A percentile compares a stretch with the other conserved stretches of the same genome.
Evolutionary conservation across 1,284 basidiomycete species (phyloP).

Genomic region (Marasmius oreades): DNA sequence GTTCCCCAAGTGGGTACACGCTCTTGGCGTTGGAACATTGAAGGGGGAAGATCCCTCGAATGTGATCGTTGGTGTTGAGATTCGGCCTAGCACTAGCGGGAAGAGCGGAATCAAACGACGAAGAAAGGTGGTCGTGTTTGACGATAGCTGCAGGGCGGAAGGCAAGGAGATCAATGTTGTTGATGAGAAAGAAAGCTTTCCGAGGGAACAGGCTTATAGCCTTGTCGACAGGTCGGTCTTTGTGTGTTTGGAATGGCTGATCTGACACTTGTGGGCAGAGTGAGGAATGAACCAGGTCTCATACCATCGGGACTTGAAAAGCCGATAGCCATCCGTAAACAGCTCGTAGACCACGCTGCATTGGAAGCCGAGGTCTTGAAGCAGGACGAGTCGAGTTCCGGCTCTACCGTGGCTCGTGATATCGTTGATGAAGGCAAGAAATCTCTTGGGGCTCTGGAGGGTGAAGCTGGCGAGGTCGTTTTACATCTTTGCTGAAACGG

Average conservation of each 20-base stretch:
- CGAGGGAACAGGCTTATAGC: background rate
- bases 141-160: constrained; percentile 25
- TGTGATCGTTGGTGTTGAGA: constrained; percentile 20
- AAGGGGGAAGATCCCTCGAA: constrained; percentile 47
- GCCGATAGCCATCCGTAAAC: constrained; percentile 62
- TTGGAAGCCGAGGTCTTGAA: constrained; percentile 3
- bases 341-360: constrained; percentile 45
- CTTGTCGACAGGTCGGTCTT: constrained; percentile 9
- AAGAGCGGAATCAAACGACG: constrained; percentile 12
- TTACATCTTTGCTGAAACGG: too few relatives aligned
- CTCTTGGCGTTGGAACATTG: constrained; percentile 66
- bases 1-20: constrained; percentile 66
- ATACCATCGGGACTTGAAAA: constrained; percentile 58
- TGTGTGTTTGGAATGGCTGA: background rate
- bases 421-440: constrained; percentile 15
- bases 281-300: constrained; percentile 45
- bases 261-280: constrained; percentile 21
- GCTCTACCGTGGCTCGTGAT: constrained; percentile 17
- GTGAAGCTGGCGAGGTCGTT: too few relatives aligned
- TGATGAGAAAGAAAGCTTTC: constrained; percentile 61
- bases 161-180: constrained; percentile 44
- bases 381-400: background rate
- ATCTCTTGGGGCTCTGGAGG: too few relatives aligned
- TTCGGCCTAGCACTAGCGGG: constrained; percentile 20
- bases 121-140: constrained; percentile 3